Conservation (phyloP, 2,329 filamentous ascomycete genomes). For the Talaromyces sp. region DNA sequence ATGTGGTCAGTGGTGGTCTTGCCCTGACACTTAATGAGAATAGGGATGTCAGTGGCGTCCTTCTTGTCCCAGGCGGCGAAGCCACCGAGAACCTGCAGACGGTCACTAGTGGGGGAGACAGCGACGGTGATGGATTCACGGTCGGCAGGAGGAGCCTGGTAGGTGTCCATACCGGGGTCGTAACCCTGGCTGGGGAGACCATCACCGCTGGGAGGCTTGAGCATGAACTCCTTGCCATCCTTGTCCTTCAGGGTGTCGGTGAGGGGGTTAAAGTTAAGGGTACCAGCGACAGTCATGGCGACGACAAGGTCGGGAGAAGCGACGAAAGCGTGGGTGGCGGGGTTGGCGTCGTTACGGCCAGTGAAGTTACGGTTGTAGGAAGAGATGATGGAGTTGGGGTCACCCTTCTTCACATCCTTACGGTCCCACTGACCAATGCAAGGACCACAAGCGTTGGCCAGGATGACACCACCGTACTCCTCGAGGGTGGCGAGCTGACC, state of each 20-base stretch:
- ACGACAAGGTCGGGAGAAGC: slow-evolving; percentile 89
- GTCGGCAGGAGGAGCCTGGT: slow-evolving; percentile 89
- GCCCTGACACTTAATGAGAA: slow-evolving; percentile 93
- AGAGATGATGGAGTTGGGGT: slow-evolving; percentile 93
- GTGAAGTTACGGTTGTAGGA: slow-evolving; percentile 99
- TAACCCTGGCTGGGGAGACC: slow-evolving; percentile 82
- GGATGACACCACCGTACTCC: slow-evolving; percentile 80
- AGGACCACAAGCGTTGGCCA: slow-evolving; percentile 93
- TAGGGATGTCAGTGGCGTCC: slow-evolving; percentile 79
- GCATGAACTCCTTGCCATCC: slow-evolving; percentile 93
- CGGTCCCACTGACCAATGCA: slow-evolving; percentile 98
- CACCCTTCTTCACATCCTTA: slow-evolving; percentile 89
- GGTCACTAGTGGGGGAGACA: slow-evolving; percentile 86
- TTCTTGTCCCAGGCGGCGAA: slow-evolving; percentile 92
- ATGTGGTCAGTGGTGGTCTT: slow-evolving; percentile 98
- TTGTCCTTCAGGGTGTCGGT: slow-evolving; percentile 91
- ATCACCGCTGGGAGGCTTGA: slow-evolving; percentile 76
- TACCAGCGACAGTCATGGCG: slow-evolving; percentile 80
- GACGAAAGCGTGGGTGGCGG: slow-evolving; percentile 90
- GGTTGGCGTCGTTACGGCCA: slow-evolving; percentile 94
- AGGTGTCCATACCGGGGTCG: slow-evolving; percentile 89
- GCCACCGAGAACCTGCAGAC: slow-evolving; percentile 86
- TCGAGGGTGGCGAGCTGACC: slow-evolving; percentile 84
- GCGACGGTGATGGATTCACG: slow-evolving; percentile 73
- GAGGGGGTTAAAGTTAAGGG: slow-evolving; percentile 90